These are phyloP conservation scores for Diaporthe citriasiana DNA, from an alignment of 2,329 filamentous ascomycete species.

Conservation along the genomic window DNA sequence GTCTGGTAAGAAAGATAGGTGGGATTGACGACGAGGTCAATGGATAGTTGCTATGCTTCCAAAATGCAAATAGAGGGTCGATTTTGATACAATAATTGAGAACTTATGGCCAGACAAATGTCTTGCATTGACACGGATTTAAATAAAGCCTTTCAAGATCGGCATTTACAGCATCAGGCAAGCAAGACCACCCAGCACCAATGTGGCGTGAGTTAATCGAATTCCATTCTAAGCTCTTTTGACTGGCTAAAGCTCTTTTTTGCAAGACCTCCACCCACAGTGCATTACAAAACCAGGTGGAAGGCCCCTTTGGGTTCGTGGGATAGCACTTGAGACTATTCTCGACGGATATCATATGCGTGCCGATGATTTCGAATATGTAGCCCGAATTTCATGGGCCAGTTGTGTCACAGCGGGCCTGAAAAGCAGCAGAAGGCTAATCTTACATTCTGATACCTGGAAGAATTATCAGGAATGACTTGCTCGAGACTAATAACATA, in stretches of 20 bases:
- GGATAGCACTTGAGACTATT: no score
- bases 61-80: neutral
- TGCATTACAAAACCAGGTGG: no score
- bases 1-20: neutral
- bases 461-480: neutral
- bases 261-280: neutral
- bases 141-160: neutral
- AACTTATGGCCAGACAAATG: neutral
- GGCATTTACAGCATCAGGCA: neutral
- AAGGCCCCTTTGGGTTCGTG: no score
- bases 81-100: neutral
- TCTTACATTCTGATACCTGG: neutral
- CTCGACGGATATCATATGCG: no score
- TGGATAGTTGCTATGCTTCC: neutral
- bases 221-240: neutral
- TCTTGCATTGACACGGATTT: no score
- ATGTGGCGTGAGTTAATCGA: neutral
- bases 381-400: no score
- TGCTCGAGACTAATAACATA: neutral
- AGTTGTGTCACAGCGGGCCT: no score
- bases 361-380: no score
- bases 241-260: neutral
- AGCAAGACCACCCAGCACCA: neutral
- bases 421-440: neutral
- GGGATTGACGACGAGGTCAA: neutral